Conservation (phyloP, 2,329 filamentous ascomycete species). For the Pseudonectria foliicola region DNA sequence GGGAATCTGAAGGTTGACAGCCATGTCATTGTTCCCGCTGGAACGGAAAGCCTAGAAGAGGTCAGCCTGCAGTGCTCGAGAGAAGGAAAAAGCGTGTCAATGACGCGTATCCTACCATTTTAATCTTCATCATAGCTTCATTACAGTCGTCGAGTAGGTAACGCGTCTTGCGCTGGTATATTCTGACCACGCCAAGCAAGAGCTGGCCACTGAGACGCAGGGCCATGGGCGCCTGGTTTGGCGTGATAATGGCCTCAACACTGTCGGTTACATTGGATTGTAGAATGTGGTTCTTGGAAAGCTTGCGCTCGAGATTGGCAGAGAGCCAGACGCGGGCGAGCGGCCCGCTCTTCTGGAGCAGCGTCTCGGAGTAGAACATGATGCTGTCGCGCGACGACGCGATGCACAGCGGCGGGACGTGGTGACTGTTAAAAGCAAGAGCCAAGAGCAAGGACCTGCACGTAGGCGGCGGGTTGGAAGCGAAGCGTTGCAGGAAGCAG, state of each 20-base stretch:
- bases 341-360: constrained; percentile 94
- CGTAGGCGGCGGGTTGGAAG: constrained; percentile 7
- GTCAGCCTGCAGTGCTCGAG: constrained; percentile 22
- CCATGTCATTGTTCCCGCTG: constrained; percentile 89
- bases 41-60: constrained; percentile 75
- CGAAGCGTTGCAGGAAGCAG: constrained; percentile 8
- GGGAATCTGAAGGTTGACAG: constrained; percentile 70
- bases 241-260: constrained; percentile 89
- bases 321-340: constrained; percentile 97
- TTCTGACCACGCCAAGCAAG: constrained; percentile 89
- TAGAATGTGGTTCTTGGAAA: constrained; percentile 92
- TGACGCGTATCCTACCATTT: constrained; percentile 62
- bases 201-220: constrained; percentile 90
- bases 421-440: constrained; percentile 6
- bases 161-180: constrained; percentile 94
- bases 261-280: constrained; percentile 93
- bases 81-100: constrained; percentile 13
- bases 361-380: constrained; percentile 98
- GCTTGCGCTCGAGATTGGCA: constrained; percentile 95
- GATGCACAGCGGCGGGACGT: constrained; percentile 19
- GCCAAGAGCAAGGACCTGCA: constrained; percentile 2
- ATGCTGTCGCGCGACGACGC: constrained; percentile 28
- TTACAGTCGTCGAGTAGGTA: constrained; percentile 97
- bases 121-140: constrained; percentile 95
- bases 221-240: constrained; percentile 89